Base-by-base conservation (phyloP, 768 basidiomycete genomes). In the Harrya chromipes region DNA sequence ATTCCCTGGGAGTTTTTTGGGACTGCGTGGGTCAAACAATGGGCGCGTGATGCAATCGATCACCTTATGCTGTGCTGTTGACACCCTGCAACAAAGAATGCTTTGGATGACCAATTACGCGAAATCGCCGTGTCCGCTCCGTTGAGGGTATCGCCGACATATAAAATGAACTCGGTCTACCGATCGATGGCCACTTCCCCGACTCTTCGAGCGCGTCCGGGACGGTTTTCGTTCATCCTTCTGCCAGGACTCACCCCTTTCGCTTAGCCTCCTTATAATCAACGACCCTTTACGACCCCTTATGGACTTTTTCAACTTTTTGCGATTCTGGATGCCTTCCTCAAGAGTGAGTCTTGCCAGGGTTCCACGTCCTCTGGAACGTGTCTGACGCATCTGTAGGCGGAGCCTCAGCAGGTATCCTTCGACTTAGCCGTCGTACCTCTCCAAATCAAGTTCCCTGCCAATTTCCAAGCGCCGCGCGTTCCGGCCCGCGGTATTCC, bases 401-500 rank as follows among this genome's bases (percentile, higher is more conserved):
- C 58, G 17, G 57, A 68, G 16, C 61, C 69, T 27, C 71, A 71
- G 45, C 65, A 72, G 48, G 54, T 77, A 41, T 72, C 70, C 40
- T 70, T 76, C 50, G 67, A 71, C 58, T 58, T 79, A 46, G 60
- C 66, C 48, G 54, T 71, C 26, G 47, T 55, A 31, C 47, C 60
- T 46, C 61, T 61, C 46, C 57, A 58, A 46, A 59, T 47, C 40
- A 63, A 60, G 40, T 33, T 49, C 53, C 35, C 46, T 48, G 10
- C 57, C 41, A 40, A 34, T 33, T 46, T 56, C 43, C 53, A 52
- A 46, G 29, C 50, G 24, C 60, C 55, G 47, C 50, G 59, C 51
- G 51, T 68, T 35, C 63, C 60, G 39, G 26, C 50, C 54, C 50
- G 55, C 42, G 67, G 64, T 7, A 69, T 88, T 35, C 87, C 87